These are phyloP conservation scores for Phellinidium pouzarii DNA, from an alignment of 1,284 basidiomycete genomes.

Conservation along the genomic window DNA sequence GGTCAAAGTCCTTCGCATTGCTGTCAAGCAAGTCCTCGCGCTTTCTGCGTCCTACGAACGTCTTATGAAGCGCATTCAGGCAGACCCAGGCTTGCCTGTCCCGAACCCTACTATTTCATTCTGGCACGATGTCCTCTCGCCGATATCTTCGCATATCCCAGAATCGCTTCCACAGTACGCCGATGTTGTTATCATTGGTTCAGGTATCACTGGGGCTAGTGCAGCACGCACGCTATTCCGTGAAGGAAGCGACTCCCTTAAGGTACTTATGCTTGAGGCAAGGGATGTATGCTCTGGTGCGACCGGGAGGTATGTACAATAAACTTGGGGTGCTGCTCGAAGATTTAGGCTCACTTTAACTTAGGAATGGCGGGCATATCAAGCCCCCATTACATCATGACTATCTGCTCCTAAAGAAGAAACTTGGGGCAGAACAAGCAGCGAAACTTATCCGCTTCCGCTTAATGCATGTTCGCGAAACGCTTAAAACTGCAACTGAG, in stretches of 20 bases:
- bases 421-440: constrained; percentile 41
- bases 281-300: constrained; percentile 65
- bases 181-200: constrained; percentile 59
- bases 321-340: not conserved
- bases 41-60: constrained; percentile 20
- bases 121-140: constrained; percentile 52
- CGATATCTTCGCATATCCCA: constrained; percentile 37
- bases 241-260: constrained; percentile 28
- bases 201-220: constrained; percentile 62
- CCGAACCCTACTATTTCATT: constrained; percentile 46
- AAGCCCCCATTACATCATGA: constrained; percentile 57
- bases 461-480: constrained; percentile 44
- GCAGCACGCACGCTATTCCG: constrained; percentile 48
- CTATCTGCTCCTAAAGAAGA: constrained; percentile 43
- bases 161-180: constrained; percentile 40
- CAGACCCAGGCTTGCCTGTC: constrained; percentile 54
- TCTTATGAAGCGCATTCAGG: constrained; percentile 25
- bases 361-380: constrained; percentile 67
- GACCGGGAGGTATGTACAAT: constrained; percentile 48
- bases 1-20: constrained; percentile 18
- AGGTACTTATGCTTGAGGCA: constrained; percentile 61
- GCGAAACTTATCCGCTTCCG: constrained; percentile 54
- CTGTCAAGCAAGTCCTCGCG: constrained; percentile 16
- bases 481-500: constrained; percentile 40
- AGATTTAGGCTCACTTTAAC: not conserved